Evolutionary conservation across 164 flowering plant species (phyloP).

Genomic region (Santalum album): DNA sequence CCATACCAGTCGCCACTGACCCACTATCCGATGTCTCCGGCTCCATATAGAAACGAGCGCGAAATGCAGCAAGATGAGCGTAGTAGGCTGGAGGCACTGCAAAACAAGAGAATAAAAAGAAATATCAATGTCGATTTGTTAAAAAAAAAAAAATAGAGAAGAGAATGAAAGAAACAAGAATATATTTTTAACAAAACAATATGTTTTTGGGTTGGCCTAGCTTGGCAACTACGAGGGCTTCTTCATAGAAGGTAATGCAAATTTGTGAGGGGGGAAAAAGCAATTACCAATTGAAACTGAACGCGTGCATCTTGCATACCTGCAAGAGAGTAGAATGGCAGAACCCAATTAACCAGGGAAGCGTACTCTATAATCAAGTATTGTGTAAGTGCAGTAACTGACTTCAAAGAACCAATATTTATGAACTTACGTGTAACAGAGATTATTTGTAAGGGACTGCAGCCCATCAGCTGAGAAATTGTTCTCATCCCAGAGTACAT

Average conservation of each 20-base stretch:
- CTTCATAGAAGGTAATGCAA: no score
- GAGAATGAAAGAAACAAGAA: no score
- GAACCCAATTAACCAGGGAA: no score
- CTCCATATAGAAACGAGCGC: constrained; percentile 80
- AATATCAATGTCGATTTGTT: neutral
- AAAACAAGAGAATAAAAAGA: neutral
- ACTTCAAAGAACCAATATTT: neutral
- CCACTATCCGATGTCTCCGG: constrained; percentile 76
- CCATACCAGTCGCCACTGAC: constrained; percentile 49
- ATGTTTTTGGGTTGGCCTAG: no score
- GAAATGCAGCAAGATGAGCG: constrained; percentile 75
- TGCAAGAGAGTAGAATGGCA: constrained; percentile 14
- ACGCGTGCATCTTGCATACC: constrained; percentile 80
- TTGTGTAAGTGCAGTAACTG: no score
- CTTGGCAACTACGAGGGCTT: no score
- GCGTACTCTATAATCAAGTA: no score
- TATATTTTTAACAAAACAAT: no score
- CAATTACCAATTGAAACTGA: constrained; percentile 73
- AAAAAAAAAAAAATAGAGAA: no score
- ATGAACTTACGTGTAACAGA: constrained; percentile 20
- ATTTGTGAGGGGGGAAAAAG: neutral
- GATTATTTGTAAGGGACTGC: constrained; percentile 62
- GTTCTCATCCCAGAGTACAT: constrained; percentile 76
- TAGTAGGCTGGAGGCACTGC: constrained; percentile 84
- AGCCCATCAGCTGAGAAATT: constrained; percentile 65